Evolutionary conservation across 2,329 filamentous ascomycete species (phyloP), one percentile per base, ranked within the genome.

Genomic region (Neofusicoccum cordaticola): DNA sequence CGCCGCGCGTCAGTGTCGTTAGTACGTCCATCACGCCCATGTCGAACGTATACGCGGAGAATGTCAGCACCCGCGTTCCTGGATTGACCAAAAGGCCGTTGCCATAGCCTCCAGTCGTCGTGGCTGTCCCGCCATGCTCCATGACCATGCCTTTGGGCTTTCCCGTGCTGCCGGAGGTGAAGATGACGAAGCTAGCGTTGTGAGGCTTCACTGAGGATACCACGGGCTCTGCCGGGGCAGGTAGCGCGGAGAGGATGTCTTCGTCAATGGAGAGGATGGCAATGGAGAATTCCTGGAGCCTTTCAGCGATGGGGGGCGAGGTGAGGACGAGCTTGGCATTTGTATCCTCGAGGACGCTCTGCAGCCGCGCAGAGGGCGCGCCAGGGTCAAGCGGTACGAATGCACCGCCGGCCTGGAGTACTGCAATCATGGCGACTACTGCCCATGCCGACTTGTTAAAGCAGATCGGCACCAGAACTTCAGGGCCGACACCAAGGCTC

Each of bases 401-500:
- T n/a, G 47, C 60, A 13, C 44, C 58, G 22, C 58, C 77, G n/a
- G 76, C 74, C 62, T 78, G 78, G 52, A 79, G 71, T 4, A 78
- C 72, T 6, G 73, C 73, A 8, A 78, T 69, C 70, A 77, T 75
- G 2, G 75, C 74, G 17, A 79, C 71, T 8, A 75, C 66, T 0
- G 73, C 71, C 63, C 73, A 78, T 34, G 45, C 45, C 35, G 60
- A 39, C 45, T 62, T 62, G 27, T 62, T 45, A 44, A 79, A 77
- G 60, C 76, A 76, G 2, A 75, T 71, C 2, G 76, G 73, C 0
- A 79, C 73, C 41, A 76, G 73, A 0, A 70, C 62, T 56, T 76
- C 73, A 7, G 72, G 72, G 1, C 69, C 69, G 44, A 75, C 68
- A 6, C 74, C 75, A 9, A 75, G 68, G 17, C 71, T 63, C 2